phyloP scores from a whole-genome alignment of 1,284 basidiomycete species.

The Microbotryum saponariae region DNA sequence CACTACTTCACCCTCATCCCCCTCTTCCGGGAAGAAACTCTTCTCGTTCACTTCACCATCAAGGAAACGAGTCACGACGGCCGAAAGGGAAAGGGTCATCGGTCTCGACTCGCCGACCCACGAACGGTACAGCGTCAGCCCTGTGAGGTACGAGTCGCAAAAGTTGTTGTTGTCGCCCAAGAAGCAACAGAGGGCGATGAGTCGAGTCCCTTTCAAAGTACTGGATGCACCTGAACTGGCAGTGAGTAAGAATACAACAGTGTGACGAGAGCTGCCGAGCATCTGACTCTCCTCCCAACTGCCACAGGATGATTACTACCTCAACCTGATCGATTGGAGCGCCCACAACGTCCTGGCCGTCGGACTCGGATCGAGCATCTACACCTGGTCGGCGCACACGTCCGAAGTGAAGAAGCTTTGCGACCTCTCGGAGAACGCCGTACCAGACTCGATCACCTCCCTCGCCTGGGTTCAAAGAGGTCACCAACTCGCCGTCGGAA shows the following conservation, averaged over 20 bases:
- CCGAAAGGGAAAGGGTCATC: constrained; percentile 42
- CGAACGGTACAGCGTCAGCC: constrained; percentile 80
- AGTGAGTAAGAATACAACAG: constrained; percentile 34
- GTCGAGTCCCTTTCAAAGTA: constrained; percentile 94
- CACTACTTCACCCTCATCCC: constrained; percentile 38
- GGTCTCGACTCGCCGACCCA: constrained; percentile 55
- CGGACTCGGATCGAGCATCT: constrained; percentile 83
- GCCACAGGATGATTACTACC: constrained; percentile 80
- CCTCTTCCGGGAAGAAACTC: constrained; percentile 42
- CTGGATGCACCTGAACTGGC: constrained; percentile 93
- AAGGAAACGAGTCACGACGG: constrained; percentile 26
- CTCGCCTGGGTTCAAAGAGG: constrained; percentile 89
- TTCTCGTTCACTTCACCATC: constrained; percentile 47
- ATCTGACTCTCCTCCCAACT: neutral
- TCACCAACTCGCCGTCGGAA: constrained; percentile 83
- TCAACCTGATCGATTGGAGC: constrained; percentile 97
- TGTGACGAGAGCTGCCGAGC: neutral
- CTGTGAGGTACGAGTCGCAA: constrained; percentile 75
- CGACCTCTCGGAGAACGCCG: constrained; percentile 53
- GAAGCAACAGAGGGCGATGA: constrained; percentile 70
- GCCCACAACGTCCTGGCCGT: constrained; percentile 90
- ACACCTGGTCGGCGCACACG: constrained; percentile 93
- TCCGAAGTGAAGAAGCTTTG: constrained; percentile 86
- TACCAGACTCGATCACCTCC: constrained; percentile 61
- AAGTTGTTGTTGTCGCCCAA: constrained; percentile 77